phyloP scores from a whole-genome alignment of 2,329 filamentous ascomycete species.

The Cercospora berteroae region DNA sequence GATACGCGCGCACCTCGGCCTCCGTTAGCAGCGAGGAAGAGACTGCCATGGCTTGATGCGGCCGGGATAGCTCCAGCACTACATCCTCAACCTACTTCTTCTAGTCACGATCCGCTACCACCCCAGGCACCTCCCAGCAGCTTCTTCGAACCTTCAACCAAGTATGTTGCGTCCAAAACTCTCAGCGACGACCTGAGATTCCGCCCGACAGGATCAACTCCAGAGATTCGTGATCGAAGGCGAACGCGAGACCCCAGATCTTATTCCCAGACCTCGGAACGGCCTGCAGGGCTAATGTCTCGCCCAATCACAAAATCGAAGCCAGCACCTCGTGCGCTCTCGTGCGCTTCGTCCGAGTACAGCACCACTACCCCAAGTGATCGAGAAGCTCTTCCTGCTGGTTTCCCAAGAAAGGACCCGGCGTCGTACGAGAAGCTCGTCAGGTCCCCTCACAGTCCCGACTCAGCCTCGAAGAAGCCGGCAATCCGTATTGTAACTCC shows the following conservation, averaged over 20 bases:
- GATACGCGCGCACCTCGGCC: neutral
- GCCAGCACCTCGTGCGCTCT: neutral
- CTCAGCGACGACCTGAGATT: constrained; percentile 21
- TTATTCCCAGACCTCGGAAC: constrained; percentile 17
- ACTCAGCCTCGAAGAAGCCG: neutral
- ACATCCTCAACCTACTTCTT: neutral
- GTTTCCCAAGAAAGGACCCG: constrained; percentile 24
- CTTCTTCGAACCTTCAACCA: neutral
- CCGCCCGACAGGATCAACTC: constrained; percentile 27
- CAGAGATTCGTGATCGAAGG: constrained; percentile 12
- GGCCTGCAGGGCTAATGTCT: constrained; percentile 5
- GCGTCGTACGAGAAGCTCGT: constrained; percentile 28
- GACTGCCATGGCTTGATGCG: constrained; percentile 25
- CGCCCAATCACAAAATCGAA: neutral
- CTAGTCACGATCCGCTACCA: neutral
- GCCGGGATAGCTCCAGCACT: neutral
- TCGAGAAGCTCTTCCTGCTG: constrained; percentile 7
- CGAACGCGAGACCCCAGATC: neutral
- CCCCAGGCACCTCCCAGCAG: neutral
- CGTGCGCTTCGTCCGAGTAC: constrained; percentile 32
- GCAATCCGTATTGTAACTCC: neutral
- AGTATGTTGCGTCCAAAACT: neutral
- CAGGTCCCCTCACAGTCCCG: neutral
- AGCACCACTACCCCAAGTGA: constrained; percentile 23
- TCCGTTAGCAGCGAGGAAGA: constrained; percentile 22